Percentiles rank a stretch among this genome's conserved stretches.
These are phyloP conservation scores for Phytophthora agathidicida DNA, from an alignment of 352 stramenopile genomes.

Conservation along the genomic window DNA sequence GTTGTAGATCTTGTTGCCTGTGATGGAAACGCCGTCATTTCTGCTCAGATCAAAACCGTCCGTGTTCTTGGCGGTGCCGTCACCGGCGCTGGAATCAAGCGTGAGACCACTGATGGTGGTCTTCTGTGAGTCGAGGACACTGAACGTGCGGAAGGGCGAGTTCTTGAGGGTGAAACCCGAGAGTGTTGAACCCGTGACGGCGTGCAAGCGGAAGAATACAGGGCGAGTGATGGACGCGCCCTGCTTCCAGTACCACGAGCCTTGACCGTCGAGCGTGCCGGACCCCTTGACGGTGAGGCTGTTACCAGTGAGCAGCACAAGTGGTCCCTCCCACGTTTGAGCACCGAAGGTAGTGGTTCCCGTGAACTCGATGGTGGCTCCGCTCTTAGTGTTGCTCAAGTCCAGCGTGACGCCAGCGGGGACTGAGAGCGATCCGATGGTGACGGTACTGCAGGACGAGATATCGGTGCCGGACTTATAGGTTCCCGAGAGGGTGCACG, in stretches of 20 bases:
- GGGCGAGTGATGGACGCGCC: constrained; percentile 24
- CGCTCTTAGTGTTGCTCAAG: constrained; percentile 21
- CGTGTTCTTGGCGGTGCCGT: background rate
- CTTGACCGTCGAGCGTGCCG: constrained; percentile 39
- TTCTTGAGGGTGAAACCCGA: constrained; percentile 6
- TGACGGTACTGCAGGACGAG: constrained; percentile 26
- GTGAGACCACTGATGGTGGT: constrained; percentile 12
- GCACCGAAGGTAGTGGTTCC: constrained; percentile 35
- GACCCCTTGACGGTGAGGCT: constrained; percentile 27
- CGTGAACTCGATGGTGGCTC: constrained; percentile 27
- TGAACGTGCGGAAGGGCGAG: constrained; percentile 18
- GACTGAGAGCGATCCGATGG: constrained; percentile 12
- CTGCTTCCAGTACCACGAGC: constrained; percentile 40
- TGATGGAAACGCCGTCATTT: background rate
- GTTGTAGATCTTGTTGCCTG: constrained; percentile 1
- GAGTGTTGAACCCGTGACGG: background rate
- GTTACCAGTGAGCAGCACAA: constrained; percentile 22
- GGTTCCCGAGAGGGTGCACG: constrained; percentile 24
- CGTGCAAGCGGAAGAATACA: constrained; percentile 27
- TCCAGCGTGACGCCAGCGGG: constrained; percentile 12
- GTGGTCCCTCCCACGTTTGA: constrained; percentile 25
- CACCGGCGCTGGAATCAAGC: constrained; percentile 4
- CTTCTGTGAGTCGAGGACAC: constrained; percentile 10
- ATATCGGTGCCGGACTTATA: constrained; percentile 26
- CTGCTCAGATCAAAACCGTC: background rate